Evolutionary conservation across 2,329 filamentous ascomycete species (phyloP), one percentile per base, ranked within the genome.

Genomic region (Fusarium phyllophilum): DNA sequence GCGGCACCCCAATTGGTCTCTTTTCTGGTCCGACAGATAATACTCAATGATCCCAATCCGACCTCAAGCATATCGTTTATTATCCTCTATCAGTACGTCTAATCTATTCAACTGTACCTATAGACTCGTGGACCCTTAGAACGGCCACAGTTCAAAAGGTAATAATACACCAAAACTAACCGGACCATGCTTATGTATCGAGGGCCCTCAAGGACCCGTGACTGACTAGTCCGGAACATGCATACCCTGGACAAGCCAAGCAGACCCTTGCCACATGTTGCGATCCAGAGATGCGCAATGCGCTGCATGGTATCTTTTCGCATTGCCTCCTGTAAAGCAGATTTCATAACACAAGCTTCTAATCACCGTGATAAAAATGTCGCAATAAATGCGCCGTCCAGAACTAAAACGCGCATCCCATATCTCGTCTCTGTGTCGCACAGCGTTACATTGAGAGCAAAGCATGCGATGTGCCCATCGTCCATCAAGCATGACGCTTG

Each of bases 401-500:
- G n/a, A 44, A 39, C 60, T 31, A 68, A 77, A 76, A 72, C 74
- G 65, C 62, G 48, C 51, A 62, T 63, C 17, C 33, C 39, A 26
- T 56, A 55, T 69, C 38, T 69, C 17, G 26, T 44, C 52, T 72
- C 59, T 51, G 56, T 58, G 41, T 66, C 36, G 66, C 60, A 58
- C 64, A 58, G 72, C 72, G 72, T 75, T 77, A 61, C 73, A 67
- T 73, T 70, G 70, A 26, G 66, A 70, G 62, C 41, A 59, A 63
- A 75, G 63, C 60, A 71, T 78, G 74, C 70, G 76, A 78, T 77
- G 74, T 70, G 76, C 74, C 74, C 75, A 78, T 74, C 64, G 68
- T 70, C 59, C 74, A 69, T 70, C 71, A 58, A 78, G 75, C 77
- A 78, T 78, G 77, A 78, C 77, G 77, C 76, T 78, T 78, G 74